phyloP scores from a whole-genome alignment of 2,329 filamentous ascomycete genomes.

The Coniochaeta prunicola region DNA sequence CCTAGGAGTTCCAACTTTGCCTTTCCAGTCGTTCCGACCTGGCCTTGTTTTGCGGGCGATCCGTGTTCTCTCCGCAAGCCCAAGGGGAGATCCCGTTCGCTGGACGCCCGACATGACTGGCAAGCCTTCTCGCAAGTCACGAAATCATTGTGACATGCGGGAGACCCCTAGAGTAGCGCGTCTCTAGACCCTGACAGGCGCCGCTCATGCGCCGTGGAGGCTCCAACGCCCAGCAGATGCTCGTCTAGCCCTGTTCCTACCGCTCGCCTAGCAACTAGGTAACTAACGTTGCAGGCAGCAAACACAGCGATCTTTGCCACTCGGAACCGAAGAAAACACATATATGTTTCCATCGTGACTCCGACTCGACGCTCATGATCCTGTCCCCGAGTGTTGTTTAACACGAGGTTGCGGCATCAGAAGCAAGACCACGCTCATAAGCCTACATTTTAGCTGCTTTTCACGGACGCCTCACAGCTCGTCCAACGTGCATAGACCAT shows the following conservation, averaged over 20 bases:
- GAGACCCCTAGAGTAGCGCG: neutral
- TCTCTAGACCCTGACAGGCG: neutral
- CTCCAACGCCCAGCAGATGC: neutral
- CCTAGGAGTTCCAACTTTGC: neutral
- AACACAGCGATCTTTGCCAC: neutral
- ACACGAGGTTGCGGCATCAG: neutral
- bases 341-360: conserved; percentile 1
- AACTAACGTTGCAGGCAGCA: neutral
- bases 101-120: conserved; percentile 1
- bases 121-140: neutral
- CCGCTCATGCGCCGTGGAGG: neutral
- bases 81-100: neutral
- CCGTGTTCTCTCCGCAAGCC: neutral
- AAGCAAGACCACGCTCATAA: neutral
- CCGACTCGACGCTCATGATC: neutral
- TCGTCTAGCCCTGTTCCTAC: neutral
- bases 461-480: neutral
- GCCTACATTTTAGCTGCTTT: neutral
- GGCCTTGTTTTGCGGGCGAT: neutral
- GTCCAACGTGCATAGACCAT: neutral
- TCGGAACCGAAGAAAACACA: neutral
- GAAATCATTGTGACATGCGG: neutral
- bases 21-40: neutral
- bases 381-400: neutral
- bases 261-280: neutral